These are phyloP conservation scores for Aspergillus pseudoviridinutans DNA, from an alignment of 2,329 filamentous ascomycete species.

Conservation along the genomic window DNA sequence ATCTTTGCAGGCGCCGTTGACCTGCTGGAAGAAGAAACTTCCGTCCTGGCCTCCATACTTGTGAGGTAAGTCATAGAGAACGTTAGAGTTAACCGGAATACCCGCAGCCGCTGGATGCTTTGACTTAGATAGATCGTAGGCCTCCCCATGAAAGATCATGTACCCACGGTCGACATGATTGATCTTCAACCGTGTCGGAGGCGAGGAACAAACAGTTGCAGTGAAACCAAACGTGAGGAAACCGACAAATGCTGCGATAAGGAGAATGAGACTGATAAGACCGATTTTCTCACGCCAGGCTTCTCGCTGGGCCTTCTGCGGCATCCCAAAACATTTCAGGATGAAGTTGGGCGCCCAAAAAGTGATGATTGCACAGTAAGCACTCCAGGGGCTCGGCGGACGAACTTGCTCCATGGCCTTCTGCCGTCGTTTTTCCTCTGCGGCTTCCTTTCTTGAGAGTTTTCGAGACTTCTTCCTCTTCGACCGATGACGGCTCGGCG, in stretches of 20 bases:
- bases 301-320: constrained; percentile 77
- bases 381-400: constrained; percentile 87
- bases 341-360: constrained; percentile 91
- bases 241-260: constrained; percentile 84
- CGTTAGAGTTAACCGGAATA: constrained; percentile 69
- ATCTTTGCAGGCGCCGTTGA: constrained; percentile 93
- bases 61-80: constrained; percentile 79
- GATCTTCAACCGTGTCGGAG: constrained; percentile 68
- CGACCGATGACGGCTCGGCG: constrained; percentile 36
- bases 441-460: constrained; percentile 52
- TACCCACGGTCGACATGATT: constrained; percentile 79
- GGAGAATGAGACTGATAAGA: constrained; percentile 84
- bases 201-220: constrained; percentile 72
- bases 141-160: constrained; percentile 94
- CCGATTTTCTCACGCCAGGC: constrained; percentile 99
- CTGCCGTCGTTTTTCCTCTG: constrained; percentile 58
- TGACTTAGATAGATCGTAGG: constrained; percentile 76
- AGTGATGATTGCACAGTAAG: constrained; percentile 89
- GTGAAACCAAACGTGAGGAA: constrained; percentile 97
- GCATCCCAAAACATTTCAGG: constrained; percentile 79
- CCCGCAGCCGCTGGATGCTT: constrained; percentile 76
- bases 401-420: constrained; percentile 62
- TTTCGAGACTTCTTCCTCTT: constrained; percentile 61
- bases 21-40: constrained; percentile 96
- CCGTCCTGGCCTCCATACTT: constrained; percentile 86